A percentile compares a stretch with the other conserved stretches of the same genome.
These are phyloP conservation scores for Hansenula sp. DNA, from an alignment of 1,139 yeast genomes.

Conservation along the genomic window DNA sequence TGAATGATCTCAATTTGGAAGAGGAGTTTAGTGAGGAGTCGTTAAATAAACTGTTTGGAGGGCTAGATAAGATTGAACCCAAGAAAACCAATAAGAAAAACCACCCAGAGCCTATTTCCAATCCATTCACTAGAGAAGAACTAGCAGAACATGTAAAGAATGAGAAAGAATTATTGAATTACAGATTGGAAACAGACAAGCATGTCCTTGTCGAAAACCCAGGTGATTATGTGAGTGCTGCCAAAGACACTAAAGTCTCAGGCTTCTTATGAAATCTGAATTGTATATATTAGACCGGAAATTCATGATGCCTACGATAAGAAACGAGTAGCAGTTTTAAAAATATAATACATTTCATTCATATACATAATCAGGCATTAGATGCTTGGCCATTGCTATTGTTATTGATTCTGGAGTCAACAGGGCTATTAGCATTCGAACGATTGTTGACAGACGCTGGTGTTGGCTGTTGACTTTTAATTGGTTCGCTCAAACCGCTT, in stretches of 20 bases:
- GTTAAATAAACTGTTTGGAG: slow-evolving; percentile 11
- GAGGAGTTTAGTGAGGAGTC: slow-evolving; percentile 14
- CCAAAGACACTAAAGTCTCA: slow-evolving; percentile 27
- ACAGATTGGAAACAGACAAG: slow-evolving; percentile 25
- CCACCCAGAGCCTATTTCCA: slow-evolving; percentile 3
- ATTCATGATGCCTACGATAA: not conserved
- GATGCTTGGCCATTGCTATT: not conserved
- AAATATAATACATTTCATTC: no score
- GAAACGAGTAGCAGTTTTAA: no score
- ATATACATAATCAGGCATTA: not conserved
- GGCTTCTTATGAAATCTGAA: slow-evolving; percentile 25
- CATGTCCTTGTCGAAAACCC: slow-evolving; percentile 32
- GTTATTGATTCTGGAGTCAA: slow-evolving; percentile 7
- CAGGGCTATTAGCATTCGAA: slow-evolving; percentile 13
- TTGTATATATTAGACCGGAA: not conserved
- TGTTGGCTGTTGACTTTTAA: not conserved
- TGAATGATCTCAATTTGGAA: not conserved
- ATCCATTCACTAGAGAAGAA: slow-evolving; percentile 11
- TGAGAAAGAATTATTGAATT: slow-evolving; percentile 25
- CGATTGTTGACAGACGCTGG: not conserved
- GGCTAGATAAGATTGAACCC: slow-evolving; percentile 9
- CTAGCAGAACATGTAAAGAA: slow-evolving; percentile 19
- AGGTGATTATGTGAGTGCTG: slow-evolving; percentile 31
- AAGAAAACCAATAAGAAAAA: slow-evolving; percentile 1
- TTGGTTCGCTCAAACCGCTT: not conserved